phyloP scores from a whole-genome alignment of 176 grass and related monocot genomes.

The Aegilops longissima region DNA sequence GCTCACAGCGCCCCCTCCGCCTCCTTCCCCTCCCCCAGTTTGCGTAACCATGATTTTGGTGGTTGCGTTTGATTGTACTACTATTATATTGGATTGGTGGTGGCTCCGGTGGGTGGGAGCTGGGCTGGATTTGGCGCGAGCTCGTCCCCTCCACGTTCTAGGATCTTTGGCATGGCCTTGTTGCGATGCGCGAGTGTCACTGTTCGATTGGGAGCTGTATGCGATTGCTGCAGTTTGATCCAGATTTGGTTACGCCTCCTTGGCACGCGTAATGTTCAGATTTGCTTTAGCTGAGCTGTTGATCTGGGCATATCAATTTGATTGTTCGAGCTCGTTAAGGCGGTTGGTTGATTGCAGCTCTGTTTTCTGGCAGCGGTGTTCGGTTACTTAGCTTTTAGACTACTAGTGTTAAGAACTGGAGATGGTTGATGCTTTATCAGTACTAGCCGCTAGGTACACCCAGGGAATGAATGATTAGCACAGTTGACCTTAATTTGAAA shows the following conservation, averaged over 20 bases:
- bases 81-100: not conserved
- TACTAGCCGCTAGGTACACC: not conserved
- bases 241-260: not conserved
- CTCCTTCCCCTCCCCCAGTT: not conserved
- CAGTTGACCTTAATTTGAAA: not conserved
- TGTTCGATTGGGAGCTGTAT: conserved; percentile 24
- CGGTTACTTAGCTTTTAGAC: not conserved
- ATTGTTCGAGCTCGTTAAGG: not conserved
- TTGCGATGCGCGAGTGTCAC: not conserved
- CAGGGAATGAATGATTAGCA: not conserved
- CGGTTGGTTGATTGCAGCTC: not conserved
- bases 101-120: not conserved
- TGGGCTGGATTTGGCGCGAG: conserved; percentile 18
- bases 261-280: not conserved
- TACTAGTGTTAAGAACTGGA: not conserved
- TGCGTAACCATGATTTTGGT: not conserved
- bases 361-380: not conserved
- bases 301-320: not conserved
- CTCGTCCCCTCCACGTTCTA: not conserved
- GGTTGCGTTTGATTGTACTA: not conserved
- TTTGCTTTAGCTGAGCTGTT: not conserved
- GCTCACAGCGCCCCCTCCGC: not conserved
- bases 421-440: not conserved
- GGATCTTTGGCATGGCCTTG: not conserved
- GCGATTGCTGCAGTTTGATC: not conserved